These are phyloP conservation scores for Linderniella brevidens DNA, from an alignment of 257 asterid genomes.

Conservation along the genomic window DNA sequence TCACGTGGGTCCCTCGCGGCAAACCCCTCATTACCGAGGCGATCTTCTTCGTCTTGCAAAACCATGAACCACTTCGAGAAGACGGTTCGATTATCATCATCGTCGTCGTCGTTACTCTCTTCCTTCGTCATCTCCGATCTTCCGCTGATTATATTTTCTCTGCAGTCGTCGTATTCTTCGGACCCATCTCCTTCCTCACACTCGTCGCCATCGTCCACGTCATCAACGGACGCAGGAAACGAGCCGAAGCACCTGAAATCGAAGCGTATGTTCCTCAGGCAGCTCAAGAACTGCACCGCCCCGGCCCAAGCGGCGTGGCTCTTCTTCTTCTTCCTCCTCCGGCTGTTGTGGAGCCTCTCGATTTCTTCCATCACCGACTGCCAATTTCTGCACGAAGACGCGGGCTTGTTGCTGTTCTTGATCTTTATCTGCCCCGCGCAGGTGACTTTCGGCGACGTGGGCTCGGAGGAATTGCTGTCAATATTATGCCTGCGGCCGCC, in stretches of 20 bases:
- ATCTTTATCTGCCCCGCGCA: conserved; percentile 86
- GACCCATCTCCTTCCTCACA: conserved; percentile 15
- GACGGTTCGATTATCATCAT: too few relatives aligned
- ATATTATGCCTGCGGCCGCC: conserved; percentile 11
- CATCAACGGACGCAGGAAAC: conserved; percentile 28
- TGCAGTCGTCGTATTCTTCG: conserved; percentile 6
- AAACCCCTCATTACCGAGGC: neutral
- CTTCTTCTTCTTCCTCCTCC: conserved; percentile 25
- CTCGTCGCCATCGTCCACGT: conserved; percentile 50
- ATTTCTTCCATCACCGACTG: conserved; percentile 88
- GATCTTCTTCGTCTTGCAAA: neutral
- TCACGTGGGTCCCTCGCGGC: neutral
- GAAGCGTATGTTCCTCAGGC: conserved; percentile 42
- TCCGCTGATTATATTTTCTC: neutral
- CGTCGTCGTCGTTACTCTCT: neutral
- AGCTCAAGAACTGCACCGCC: conserved; percentile 66
- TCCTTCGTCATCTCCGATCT: neutral
- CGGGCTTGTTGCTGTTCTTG: conserved; percentile 19
- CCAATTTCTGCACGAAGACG: conserved; percentile 57
- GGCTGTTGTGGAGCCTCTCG: conserved; percentile 47
- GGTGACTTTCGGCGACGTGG: conserved; percentile 75
- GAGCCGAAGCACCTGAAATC: conserved; percentile 78
- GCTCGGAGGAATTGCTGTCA: conserved; percentile 23
- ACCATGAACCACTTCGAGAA: conserved; percentile 2
- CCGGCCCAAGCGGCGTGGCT: conserved; percentile 51